A percentile compares a stretch with the other conserved stretches of the same genome.
These are phyloP conservation scores for Flaveria bidentis DNA, from an alignment of 129 eudicot genomes.

Conservation along the genomic window DNA sequence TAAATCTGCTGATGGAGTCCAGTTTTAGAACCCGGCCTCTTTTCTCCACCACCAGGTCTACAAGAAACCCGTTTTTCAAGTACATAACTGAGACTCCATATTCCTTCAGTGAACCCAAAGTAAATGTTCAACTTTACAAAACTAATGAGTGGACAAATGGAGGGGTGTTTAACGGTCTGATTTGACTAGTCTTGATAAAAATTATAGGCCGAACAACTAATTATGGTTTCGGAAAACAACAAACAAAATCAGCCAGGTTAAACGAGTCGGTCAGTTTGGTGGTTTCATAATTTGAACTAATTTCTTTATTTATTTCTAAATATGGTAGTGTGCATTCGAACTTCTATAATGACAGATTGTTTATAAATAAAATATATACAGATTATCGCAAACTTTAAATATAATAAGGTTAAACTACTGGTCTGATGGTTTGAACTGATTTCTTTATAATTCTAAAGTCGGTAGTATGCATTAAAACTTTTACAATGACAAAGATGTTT, in stretches of 20 bases:
- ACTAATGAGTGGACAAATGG: background rate
- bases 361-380: too few species aligned
- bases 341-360: too few species aligned
- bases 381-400: too few species aligned
- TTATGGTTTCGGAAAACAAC: background rate
- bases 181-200: too few species aligned
- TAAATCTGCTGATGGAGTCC: slow-evolving; percentile 51
- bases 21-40: slow-evolving; percentile 59
- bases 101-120: slow-evolving; percentile 41
- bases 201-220: background rate
- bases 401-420: too few species aligned
- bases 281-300: background rate
- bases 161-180: background rate
- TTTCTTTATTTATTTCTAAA: too few species aligned
- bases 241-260: background rate
- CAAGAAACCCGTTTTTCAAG: slow-evolving; percentile 72
- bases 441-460: too few species aligned
- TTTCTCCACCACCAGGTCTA: slow-evolving; percentile 52
- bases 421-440: too few species aligned
- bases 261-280: too few species aligned
- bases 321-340: too few species aligned
- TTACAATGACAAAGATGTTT: too few species aligned
- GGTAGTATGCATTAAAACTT: too few species aligned
- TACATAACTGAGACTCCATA: slow-evolving; percentile 55
- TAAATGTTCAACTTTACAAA: background rate